Evolutionary conservation across 2,329 filamentous ascomycete genomes (phyloP).

Genomic region (Aspergillus bombycis): DNA sequence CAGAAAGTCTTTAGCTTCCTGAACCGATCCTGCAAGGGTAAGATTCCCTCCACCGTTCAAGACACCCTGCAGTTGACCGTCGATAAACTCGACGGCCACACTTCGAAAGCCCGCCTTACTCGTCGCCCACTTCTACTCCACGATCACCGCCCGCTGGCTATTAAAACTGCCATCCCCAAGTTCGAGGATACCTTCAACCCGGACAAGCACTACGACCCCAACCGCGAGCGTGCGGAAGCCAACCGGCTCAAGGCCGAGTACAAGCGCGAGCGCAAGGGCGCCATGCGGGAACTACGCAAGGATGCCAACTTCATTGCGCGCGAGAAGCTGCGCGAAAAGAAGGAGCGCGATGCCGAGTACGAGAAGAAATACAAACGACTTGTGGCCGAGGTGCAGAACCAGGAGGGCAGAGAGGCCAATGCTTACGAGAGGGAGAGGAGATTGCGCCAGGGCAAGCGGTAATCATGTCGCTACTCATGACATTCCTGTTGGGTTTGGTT

Average conservation of each 20-base stretch:
- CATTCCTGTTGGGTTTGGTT: not conserved
- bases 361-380: slow-evolving; percentile 94
- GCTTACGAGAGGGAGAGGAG: slow-evolving; percentile 85
- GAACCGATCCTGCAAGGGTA: slow-evolving; percentile 54
- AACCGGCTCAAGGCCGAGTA: slow-evolving; percentile 85
- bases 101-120: slow-evolving; percentile 64
- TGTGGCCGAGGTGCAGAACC: slow-evolving; percentile 91
- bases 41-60: slow-evolving; percentile 49
- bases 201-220: slow-evolving; percentile 94
- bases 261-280: slow-evolving; percentile 94
- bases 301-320: slow-evolving; percentile 92
- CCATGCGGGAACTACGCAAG: slow-evolving; percentile 90
- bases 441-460: slow-evolving; percentile 68
- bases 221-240: slow-evolving; percentile 83
- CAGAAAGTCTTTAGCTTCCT: slow-evolving; percentile 64
- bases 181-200: slow-evolving; percentile 97
- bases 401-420: slow-evolving; percentile 86
- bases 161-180: slow-evolving; percentile 86
- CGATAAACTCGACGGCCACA: slow-evolving; percentile 41
- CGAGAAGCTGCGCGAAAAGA: slow-evolving; percentile 89
- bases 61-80: slow-evolving; percentile 35
- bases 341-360: slow-evolving; percentile 88
- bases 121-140: slow-evolving; percentile 85
- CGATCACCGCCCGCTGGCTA: slow-evolving; percentile 83
- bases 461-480: slow-evolving; percentile 13